Conservation (phyloP, 2,329 filamentous ascomycete species). For the Neonectria neomacrospora region DNA sequence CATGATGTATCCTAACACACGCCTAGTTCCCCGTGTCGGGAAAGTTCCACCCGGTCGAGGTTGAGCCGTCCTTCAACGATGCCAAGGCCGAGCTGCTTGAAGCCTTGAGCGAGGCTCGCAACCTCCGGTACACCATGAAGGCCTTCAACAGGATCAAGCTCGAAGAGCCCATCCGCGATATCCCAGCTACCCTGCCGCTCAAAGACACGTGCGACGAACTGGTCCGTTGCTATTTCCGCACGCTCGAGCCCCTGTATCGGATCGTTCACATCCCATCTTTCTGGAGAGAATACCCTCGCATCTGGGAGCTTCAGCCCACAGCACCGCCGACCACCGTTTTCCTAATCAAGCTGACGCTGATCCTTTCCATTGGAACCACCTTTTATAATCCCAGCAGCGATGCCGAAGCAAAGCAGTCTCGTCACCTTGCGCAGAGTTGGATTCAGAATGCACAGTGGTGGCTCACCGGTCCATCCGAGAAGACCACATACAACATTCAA, state of each 20-base stretch:
- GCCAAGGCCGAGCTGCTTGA: conserved; percentile 41
- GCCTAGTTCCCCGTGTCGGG: conserved; percentile 40
- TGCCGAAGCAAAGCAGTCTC: conserved; percentile 26
- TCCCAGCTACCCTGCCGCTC: conserved; percentile 33
- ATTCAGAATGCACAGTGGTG: conserved; percentile 45
- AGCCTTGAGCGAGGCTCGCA: conserved; percentile 34
- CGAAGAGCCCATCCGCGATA: conserved; percentile 35
- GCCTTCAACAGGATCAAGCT: conserved; percentile 27
- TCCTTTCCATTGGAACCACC: conserved; percentile 41
- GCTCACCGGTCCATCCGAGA: conserved; percentile 41
- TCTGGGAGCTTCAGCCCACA: conserved; percentile 31
- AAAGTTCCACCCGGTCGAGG: conserved; percentile 39
- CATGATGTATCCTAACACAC: conserved; percentile 17
- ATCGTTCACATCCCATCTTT: conserved; percentile 41
- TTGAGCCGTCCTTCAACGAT: conserved; percentile 41
- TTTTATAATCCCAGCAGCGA: conserved; percentile 33
- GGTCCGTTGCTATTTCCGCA: conserved; percentile 39
- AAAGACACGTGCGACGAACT: conserved; percentile 37
- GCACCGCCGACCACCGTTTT: conserved; percentile 28
- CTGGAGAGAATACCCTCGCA: conserved; percentile 35
- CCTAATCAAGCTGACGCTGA: conserved; percentile 36
- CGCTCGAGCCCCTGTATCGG: conserved; percentile 43
- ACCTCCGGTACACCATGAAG: conserved; percentile 35
- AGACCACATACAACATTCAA: conserved; percentile 41
- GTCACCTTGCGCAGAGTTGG: conserved; percentile 39